A percentile compares a stretch with the other conserved stretches of the same genome.
phyloP scores from a whole-genome alignment of 2,329 filamentous ascomycete species.

The Penicillium brevicompactum region DNA sequence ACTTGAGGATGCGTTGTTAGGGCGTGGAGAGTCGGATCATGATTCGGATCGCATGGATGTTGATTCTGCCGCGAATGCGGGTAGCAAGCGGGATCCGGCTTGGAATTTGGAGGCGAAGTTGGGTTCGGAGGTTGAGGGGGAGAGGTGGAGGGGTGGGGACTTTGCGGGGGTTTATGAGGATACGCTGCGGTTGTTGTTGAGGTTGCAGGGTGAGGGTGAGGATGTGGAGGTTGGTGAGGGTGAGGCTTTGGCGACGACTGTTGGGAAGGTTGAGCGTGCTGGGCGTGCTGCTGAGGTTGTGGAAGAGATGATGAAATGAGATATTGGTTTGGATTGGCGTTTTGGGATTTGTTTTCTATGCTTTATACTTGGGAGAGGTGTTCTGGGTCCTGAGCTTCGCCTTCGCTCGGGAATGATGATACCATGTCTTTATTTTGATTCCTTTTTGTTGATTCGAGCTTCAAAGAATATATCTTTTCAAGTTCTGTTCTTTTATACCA shows the following conservation, averaged over 20 bases:
- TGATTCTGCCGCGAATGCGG: slow-evolving; percentile 23
- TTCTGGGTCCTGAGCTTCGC: slow-evolving; percentile 12
- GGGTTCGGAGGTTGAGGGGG: slow-evolving; percentile 35
- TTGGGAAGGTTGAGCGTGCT: slow-evolving; percentile 51
- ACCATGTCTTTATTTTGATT: slow-evolving; percentile 25
- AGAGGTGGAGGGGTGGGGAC: slow-evolving; percentile 45
- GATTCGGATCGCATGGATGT: slow-evolving; percentile 28
- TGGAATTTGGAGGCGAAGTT: slow-evolving; percentile 38
- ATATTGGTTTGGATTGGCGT: neutral
- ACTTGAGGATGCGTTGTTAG: slow-evolving; percentile 39
- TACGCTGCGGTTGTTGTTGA: slow-evolving; percentile 40
- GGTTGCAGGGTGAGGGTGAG: slow-evolving; percentile 39
- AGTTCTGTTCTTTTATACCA: neutral
- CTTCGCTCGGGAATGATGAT: slow-evolving; percentile 24
- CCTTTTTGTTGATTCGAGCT: neutral
- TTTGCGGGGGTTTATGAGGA: slow-evolving; percentile 46
- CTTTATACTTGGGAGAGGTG: slow-evolving; percentile 8
- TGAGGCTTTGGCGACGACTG: slow-evolving; percentile 46
- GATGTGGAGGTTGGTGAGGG: slow-evolving; percentile 28
- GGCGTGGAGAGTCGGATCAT: neutral
- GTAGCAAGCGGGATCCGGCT: slow-evolving; percentile 12
- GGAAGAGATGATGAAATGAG: slow-evolving; percentile 48
- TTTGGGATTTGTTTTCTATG: slow-evolving; percentile 4
- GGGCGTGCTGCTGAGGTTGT: slow-evolving; percentile 49
- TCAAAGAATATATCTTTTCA: neutral